Evolutionary conservation across 78 protist genomes (phyloP).

Genomic region (Pigoraptor vietnamica): DNA sequence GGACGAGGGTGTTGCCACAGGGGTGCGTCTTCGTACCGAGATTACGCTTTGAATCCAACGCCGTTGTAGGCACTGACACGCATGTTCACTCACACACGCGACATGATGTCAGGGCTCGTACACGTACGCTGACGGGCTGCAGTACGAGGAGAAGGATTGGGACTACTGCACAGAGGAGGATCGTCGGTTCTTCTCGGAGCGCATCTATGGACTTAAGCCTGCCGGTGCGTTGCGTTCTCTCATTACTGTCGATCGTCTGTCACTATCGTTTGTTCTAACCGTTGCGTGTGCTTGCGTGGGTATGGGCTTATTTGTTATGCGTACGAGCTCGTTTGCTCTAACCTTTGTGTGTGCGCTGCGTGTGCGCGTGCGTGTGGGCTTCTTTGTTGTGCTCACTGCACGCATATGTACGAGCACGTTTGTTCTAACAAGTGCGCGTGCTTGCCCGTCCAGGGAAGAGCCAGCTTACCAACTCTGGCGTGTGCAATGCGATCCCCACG

Average conservation of each 20-base stretch:
- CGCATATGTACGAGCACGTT: no score
- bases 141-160: slow-evolving; percentile 4
- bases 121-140: neutral
- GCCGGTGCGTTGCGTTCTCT: neutral
- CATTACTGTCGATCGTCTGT: no score
- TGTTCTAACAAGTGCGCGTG: no score
- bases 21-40: neutral
- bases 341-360: neutral
- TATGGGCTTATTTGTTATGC: no score
- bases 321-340: no score
- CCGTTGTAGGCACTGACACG: no score
- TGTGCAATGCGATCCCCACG: neutral
- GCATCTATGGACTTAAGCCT: neutral
- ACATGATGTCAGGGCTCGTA: slow-evolving; percentile 16
- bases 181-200: neutral
- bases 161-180: slow-evolving; percentile 2
- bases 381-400: neutral
- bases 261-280: no score
- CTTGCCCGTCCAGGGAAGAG: neutral
- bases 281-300: no score
- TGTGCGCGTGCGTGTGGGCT: neutral
- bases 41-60: no score
- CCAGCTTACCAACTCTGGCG: neutral
- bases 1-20: neutral
- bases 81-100: no score